Evolutionary conservation across 805 yeast genomes (phyloP), one percentile per base, ranked within the genome.

Genomic region (Candida germanica): DNA sequence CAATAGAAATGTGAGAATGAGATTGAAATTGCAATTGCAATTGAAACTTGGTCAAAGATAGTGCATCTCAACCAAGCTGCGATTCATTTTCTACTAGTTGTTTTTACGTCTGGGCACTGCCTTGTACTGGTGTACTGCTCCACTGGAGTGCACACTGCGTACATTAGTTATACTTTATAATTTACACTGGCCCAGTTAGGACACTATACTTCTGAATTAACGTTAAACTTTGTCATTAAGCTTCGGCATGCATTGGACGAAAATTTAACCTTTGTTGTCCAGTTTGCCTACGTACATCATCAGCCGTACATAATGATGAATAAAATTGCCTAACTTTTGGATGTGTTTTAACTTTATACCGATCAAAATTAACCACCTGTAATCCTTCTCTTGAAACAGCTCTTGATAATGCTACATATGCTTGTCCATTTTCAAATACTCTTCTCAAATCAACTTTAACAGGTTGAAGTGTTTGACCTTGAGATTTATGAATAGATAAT

Each of bases 371-470:
- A 36, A 77, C 58, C 2, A 93, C 85, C 50, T 87, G 96, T 18
- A 93, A 66, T 0, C 96, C 96, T 3, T 79, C 78, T 49, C 95
- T 71, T 15, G 83, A 74, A 1, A 82, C 83, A 1, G 97, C 98
- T 58, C 98, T 75, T 9, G 96, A 86, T 21, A 93, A 64, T 0
- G 98, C 98, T 20, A 93, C 98, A 54, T 93, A 93, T 0, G 95
- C 94, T 56, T 93, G 98, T 0, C 98, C 98, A 35, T 77, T 80
- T 53, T 89, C 98, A 59, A 91, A 91, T 1, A 84, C 79, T 38
- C 71, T 69, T 24, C 72, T 67, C 42, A 91, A 69, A 55, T 93
- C 95, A 5, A 91, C 95, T 85, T 59, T 91, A 89, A 9, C 98
- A 95, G 59, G 88, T 1, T 53, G 56, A 27, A 56, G 42, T 1